Base-by-base conservation (phyloP, 768 basidiomycete genomes). In the Boletus sensibilis region DNA sequence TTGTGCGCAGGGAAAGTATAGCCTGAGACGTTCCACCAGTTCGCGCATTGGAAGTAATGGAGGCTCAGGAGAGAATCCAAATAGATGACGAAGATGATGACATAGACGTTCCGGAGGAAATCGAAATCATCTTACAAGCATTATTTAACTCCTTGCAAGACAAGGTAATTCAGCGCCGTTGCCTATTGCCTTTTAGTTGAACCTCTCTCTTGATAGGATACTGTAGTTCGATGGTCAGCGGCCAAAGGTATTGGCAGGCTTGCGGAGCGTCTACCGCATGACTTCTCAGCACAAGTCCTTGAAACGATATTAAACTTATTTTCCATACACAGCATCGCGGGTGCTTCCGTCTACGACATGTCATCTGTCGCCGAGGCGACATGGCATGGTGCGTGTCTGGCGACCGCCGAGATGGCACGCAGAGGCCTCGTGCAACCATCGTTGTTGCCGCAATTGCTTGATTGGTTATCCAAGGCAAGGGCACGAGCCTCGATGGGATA, bases 351-450 rank as follows among this genome's bases (percentile, higher is more conserved):
- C 42, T 87, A 87, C 64, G 88, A 90, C 65, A 78, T 91, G 63
- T 85, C 87, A 35, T 79, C 88, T 11, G 75, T 86, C 47, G 90
- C 94, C 27, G 94, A 98, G 72, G 79, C 81, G 57, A 90, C 90
- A 50, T 97, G 95, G 94, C 97, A 99, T 73, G 97, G 97, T 5
- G 88, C 92, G 13, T 93, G 88, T 68, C 78, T 98, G 33, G 92
- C 93, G 16, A 86, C 91, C 60, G 96, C 96, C 20, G 96, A 98
- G 75, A 82, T 97, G 76, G 90, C 92, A 38, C 82, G 97, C 44
- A 77, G 94, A 64, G 89, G 86, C 47, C 79, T 95, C 50, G 76
- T 98, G 23, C 69, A 78, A 18, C 71, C 77, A 34, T 75, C 81
- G 44, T 77, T 79, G 45, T 75, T 98, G 25, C 71, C 80, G 1